phyloP scores from a whole-genome alignment of 257 asterid genomes.

The Coffea eugenioides region DNA sequence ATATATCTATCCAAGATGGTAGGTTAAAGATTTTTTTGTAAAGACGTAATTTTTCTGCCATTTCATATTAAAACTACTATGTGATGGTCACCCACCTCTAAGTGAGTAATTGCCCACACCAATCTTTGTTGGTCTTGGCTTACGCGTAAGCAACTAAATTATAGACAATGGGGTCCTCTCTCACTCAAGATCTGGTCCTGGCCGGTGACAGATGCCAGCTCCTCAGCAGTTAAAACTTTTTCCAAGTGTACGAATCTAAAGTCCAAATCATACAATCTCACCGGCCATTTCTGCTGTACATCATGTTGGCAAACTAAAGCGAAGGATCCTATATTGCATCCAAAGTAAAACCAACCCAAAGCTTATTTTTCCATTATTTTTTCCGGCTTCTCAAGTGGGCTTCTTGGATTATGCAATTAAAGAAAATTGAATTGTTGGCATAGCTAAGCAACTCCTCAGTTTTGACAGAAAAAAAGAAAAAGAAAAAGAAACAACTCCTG shows the following conservation, averaged over 20 bases:
- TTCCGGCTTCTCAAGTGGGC: conserved; percentile 3
- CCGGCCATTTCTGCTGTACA: conserved; percentile 23
- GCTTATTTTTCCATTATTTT: background rate
- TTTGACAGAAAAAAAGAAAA: too few relatives aligned
- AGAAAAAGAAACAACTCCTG: background rate
- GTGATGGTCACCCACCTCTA: background rate
- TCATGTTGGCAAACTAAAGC: background rate
- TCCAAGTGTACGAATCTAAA: background rate
- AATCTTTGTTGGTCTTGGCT: background rate
- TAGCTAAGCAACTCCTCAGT: background rate
- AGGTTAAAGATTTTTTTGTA: background rate
- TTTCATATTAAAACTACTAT: background rate
- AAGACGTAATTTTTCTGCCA: background rate
- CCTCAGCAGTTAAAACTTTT: background rate
- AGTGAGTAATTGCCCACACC: background rate
- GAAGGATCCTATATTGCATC: conserved; percentile 21
- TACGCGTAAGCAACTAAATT: background rate
- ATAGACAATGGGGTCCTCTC: background rate
- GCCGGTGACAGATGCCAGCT: conserved; percentile 37
- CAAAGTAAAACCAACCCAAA: conserved; percentile 7
- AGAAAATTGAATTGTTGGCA: conserved; percentile 1
- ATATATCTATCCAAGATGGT: background rate
- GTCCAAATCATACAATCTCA: conserved; percentile 12
- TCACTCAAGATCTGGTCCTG: conserved; percentile 21
- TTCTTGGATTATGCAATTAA: background rate